These are phyloP conservation scores for Lentinula novae-zelandiae DNA, from an alignment of 1,284 basidiomycete genomes.

Conservation along the genomic window DNA sequence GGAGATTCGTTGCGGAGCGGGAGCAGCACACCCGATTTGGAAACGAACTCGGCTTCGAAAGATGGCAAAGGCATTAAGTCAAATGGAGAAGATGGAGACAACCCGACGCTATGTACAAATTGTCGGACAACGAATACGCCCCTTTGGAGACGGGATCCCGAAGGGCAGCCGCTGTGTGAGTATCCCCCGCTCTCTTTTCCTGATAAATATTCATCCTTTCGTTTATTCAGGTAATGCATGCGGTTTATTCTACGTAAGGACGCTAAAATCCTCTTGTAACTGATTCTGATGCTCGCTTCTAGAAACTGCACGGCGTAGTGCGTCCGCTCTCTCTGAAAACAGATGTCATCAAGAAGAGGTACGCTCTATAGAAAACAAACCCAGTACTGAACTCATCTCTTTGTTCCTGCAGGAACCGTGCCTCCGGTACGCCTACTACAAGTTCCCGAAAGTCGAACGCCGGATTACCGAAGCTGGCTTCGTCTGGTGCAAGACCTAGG, in stretches of 20 bases:
- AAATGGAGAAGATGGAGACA: slow-evolving; percentile 63
- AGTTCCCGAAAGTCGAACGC: slow-evolving; percentile 58
- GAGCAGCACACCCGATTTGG: slow-evolving; percentile 50
- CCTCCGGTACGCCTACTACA: slow-evolving; percentile 65
- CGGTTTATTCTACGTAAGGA: slow-evolving; percentile 84
- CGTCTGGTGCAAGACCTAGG: slow-evolving; percentile 60
- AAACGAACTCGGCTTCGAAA: neutral
- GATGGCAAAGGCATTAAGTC: slow-evolving; percentile 31
- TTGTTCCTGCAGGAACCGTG: slow-evolving; percentile 57
- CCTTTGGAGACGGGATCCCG: slow-evolving; percentile 91
- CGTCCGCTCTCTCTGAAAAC: slow-evolving; percentile 93
- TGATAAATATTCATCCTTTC: slow-evolving; percentile 13
- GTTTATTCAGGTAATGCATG: slow-evolving; percentile 69
- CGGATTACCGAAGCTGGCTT: slow-evolving; percentile 66
- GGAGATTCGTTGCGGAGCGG: slow-evolving; percentile 38
- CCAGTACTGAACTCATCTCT: slow-evolving; percentile 5
- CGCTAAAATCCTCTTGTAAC: neutral
- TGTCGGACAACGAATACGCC: slow-evolving; percentile 96
- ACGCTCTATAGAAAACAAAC: slow-evolving; percentile 4
- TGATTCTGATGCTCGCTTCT: slow-evolving; percentile 11
- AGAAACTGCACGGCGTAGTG: slow-evolving; percentile 95
- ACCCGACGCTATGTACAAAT: slow-evolving; percentile 87
- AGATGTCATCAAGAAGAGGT: slow-evolving; percentile 98
- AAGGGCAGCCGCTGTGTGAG: slow-evolving; percentile 90
- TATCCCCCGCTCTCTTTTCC: slow-evolving; percentile 19